A percentile compares a stretch with the other conserved stretches of the same genome.
Evolutionary conservation across 345 rosid genomes (phyloP).

Genomic region (Luvunga scandens): DNA sequence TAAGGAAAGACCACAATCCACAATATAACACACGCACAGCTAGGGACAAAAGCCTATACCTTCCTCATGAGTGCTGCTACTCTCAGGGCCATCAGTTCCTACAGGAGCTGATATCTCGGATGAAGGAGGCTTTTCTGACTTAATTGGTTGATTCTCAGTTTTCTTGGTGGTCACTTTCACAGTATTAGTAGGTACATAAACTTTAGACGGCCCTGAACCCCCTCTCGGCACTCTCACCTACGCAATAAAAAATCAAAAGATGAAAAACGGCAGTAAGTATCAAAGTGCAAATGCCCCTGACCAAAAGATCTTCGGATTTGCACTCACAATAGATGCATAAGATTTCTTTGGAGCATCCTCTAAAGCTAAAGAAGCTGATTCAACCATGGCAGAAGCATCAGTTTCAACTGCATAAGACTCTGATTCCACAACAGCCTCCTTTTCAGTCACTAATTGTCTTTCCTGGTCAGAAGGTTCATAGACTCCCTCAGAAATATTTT

Average conservation of each 20-base stretch:
- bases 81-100: conserved; percentile 36
- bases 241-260: not conserved
- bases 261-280: not conserved
- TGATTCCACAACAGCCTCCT: conserved; percentile 44
- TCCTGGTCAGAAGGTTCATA: conserved; percentile 44
- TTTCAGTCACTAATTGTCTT: conserved; percentile 21
- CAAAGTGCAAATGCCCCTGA: not conserved
- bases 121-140: conserved; percentile 30
- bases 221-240: conserved; percentile 68
- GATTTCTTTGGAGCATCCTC: conserved; percentile 73
- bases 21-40: not conserved
- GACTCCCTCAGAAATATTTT: conserved; percentile 36
- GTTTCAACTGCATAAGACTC: conserved; percentile 24
- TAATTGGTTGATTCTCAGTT: conserved; percentile 29
- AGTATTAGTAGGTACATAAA: conserved; percentile 41
- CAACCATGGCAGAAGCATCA: conserved; percentile 31
- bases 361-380: conserved; percentile 34
- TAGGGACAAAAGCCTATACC: conserved; percentile 30
- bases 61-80: conserved; percentile 44
- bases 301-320: not conserved
- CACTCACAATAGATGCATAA: conserved; percentile 81
- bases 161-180: conserved; percentile 25
- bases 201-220: conserved; percentile 36
- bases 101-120: conserved; percentile 31
- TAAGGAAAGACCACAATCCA: not conserved